phyloP scores from a whole-genome alignment of 805 yeast species.

The Candida nanaspora region DNA sequence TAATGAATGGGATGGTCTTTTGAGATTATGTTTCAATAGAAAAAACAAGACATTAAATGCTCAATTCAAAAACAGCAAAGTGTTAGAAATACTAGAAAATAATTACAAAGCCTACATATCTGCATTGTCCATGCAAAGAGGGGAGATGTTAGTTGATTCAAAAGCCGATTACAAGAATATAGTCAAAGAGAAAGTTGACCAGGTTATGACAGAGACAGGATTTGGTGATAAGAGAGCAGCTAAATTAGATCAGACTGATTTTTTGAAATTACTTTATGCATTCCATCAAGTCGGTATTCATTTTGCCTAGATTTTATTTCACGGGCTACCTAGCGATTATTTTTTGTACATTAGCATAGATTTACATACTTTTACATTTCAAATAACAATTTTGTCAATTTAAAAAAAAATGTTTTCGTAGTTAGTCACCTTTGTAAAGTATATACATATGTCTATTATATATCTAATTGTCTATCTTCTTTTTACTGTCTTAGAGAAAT shows the following conservation, averaged over 20 bases:
- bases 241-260: constrained; percentile 93
- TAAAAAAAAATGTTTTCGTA: too few relatives aligned
- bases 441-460: not conserved
- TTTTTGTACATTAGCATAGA: constrained; percentile 1
- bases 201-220: constrained; percentile 74
- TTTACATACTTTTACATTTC: too few relatives aligned
- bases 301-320: constrained; percentile 53
- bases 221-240: constrained; percentile 83
- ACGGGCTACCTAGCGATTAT: not conserved
- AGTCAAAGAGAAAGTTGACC: constrained; percentile 64
- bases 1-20: constrained; percentile 94
- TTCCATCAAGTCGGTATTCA: constrained; percentile 97
- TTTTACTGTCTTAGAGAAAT: constrained; percentile 39
- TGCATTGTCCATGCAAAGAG: constrained; percentile 36
- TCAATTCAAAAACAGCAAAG: constrained; percentile 79
- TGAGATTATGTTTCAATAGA: constrained; percentile 86
- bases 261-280: constrained; percentile 76
- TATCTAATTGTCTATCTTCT: constrained; percentile 38
- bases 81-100: constrained; percentile 73
- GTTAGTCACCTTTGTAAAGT: too few relatives aligned
- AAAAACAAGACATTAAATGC: constrained; percentile 91
- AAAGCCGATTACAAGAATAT: constrained; percentile 33
- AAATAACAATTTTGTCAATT: too few relatives aligned
- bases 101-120: constrained; percentile 78
- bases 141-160: constrained; percentile 38